Evolutionary conservation across 169 alveolate species (phyloP).

Genomic region (Prorocentrum cordatum): DNA sequence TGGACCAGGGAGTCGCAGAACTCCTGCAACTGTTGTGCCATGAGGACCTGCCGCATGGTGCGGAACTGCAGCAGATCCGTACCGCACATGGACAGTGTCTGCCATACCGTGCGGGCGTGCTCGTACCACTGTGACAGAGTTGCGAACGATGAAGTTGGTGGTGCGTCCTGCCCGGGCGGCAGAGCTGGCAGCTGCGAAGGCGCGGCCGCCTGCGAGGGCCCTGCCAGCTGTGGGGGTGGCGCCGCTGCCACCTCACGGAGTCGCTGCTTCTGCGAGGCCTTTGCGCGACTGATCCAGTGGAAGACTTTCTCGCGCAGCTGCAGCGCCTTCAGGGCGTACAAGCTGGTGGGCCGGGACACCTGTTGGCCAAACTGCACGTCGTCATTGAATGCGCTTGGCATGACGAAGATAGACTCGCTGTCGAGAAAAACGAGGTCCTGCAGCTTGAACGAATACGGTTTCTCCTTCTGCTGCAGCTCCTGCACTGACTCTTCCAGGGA

Average conservation of each 20-base stretch:
- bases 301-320: slow-evolving; percentile 63
- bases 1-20: slow-evolving; percentile 61
- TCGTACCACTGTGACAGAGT: slow-evolving; percentile 65
- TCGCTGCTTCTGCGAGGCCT: slow-evolving; percentile 40
- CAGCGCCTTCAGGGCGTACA: slow-evolving; percentile 47
- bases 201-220: too few species aligned
- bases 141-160: slow-evolving; percentile 17
- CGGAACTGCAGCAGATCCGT: slow-evolving; percentile 51
- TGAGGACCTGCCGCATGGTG: slow-evolving; percentile 51
- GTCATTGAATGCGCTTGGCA: slow-evolving; percentile 67
- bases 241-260: background rate
- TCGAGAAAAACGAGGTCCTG: slow-evolving; percentile 56
- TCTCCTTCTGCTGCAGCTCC: slow-evolving; percentile 54
- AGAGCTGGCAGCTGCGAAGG: too few species aligned
- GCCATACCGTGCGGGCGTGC: slow-evolving; percentile 68
- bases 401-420: slow-evolving; percentile 44
- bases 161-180: too few species aligned
- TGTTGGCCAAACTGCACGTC: slow-evolving; percentile 50
- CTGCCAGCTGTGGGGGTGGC: too few species aligned
- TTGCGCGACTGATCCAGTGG: slow-evolving; percentile 61
- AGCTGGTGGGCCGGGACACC: slow-evolving; percentile 59
- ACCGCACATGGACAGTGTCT: slow-evolving; percentile 55
- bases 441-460: slow-evolving; percentile 34
- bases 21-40: slow-evolving; percentile 65
- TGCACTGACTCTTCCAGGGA: slow-evolving; percentile 51